phyloP scores from a whole-genome alignment of 2,329 filamentous ascomycete species.

The Trichoderma breve region DNA sequence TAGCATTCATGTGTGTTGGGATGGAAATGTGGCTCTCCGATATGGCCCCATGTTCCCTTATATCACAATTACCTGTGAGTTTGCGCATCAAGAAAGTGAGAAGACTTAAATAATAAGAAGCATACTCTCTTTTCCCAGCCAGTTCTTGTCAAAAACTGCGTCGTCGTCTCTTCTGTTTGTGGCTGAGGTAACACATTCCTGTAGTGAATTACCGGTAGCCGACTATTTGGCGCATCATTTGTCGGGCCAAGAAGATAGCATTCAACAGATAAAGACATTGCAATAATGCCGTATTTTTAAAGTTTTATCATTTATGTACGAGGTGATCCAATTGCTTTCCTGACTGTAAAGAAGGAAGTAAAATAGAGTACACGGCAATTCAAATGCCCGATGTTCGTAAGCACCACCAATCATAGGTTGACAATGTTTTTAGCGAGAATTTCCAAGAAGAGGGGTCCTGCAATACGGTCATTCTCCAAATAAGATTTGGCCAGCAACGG shows the following conservation, averaged over 20 bases:
- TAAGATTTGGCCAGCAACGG: too few species aligned
- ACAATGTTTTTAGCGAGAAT: background rate
- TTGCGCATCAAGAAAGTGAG: background rate
- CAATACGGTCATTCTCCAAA: background rate
- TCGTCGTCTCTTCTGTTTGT: background rate
- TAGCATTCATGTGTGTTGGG: conserved; percentile 5
- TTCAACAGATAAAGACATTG: background rate
- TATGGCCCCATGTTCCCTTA: background rate
- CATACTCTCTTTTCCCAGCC: background rate
- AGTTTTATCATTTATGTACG: background rate
- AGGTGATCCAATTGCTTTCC: background rate
- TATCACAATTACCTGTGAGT: background rate
- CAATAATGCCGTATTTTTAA: background rate
- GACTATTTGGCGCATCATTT: background rate
- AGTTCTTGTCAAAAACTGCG: background rate
- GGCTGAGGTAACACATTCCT: background rate
- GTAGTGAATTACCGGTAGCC: background rate
- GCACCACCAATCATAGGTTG: too few species aligned
- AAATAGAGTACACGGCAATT: background rate
- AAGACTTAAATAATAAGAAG: background rate
- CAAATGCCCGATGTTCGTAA: too few species aligned
- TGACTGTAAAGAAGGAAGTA: background rate
- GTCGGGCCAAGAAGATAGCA: background rate
- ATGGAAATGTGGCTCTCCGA: background rate
- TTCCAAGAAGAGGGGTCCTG: background rate